A percentile compares a stretch with the other conserved stretches of the same genome.
Evolutionary conservation across 2,329 filamentous ascomycete species (phyloP).

Genomic region (Cercospora sp.): DNA sequence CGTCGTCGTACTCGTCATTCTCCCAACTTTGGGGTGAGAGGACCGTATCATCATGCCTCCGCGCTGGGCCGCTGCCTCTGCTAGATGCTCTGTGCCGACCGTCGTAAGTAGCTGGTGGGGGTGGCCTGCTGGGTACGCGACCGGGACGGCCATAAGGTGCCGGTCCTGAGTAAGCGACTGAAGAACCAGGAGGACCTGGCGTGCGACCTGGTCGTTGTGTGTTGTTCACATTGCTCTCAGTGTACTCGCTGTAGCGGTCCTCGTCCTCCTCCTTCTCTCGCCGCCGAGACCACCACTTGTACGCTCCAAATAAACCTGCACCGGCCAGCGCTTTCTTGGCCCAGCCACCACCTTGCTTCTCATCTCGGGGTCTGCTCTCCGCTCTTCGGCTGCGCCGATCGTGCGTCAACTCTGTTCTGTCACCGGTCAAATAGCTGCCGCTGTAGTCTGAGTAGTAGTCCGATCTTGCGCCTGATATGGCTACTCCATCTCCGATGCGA

Average conservation of each 20-base stretch:
- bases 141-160: constrained; percentile 16
- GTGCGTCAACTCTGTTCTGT: constrained; percentile 57
- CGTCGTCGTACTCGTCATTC: constrained; percentile 23
- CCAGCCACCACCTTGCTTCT: constrained; percentile 35
- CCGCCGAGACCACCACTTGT: constrained; percentile 55
- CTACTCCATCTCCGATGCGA: constrained; percentile 41
- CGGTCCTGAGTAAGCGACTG: constrained; percentile 18
- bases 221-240: constrained; percentile 14
- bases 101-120: constrained; percentile 16
- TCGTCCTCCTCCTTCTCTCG: constrained; percentile 30
- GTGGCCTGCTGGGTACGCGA: constrained; percentile 15
- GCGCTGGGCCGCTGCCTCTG: constrained; percentile 11
- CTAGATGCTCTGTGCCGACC: constrained; percentile 16
- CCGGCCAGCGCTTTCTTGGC: constrained; percentile 52
- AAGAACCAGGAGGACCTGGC: constrained; percentile 23
- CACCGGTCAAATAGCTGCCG: constrained; percentile 46
- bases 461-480: constrained; percentile 25
- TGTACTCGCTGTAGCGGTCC: constrained; percentile 15
- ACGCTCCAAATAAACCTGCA: constrained; percentile 59
- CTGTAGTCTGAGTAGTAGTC: constrained; percentile 34
- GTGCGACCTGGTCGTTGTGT: constrained; percentile 19
- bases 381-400: constrained; percentile 34
- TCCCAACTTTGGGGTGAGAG: constrained; percentile 37
- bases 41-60: constrained; percentile 20
- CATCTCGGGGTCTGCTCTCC: constrained; percentile 6